Percentiles rank a stretch among this genome's conserved stretches.
Evolutionary conservation across 306 rosid species (phyloP).

Genomic region (Rosa multiflora): DNA sequence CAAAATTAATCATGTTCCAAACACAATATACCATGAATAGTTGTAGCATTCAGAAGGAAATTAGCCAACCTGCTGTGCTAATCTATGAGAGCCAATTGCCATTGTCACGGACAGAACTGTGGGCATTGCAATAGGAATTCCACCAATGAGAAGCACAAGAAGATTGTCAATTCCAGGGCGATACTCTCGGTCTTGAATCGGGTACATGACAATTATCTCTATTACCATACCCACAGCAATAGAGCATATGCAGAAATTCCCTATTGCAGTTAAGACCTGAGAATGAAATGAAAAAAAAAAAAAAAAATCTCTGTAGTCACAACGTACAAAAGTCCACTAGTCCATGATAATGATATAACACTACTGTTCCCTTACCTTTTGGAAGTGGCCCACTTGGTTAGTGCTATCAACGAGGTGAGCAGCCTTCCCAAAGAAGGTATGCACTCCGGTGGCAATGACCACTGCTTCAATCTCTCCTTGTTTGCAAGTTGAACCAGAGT

Average conservation of each 20-base stretch:
- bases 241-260: slow-evolving; percentile 97
- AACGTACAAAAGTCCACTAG: neutral
- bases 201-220: slow-evolving; percentile 94
- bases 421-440: slow-evolving; percentile 96
- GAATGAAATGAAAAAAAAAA: slow-evolving; percentile 18
- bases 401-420: slow-evolving; percentile 98
- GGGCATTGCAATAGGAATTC: slow-evolving; percentile 99
- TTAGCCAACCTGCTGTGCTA: slow-evolving; percentile 82
- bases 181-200: slow-evolving; percentile 81
- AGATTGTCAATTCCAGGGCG: slow-evolving; percentile 98
- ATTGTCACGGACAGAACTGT: slow-evolving; percentile 96
- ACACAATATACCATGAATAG: slow-evolving; percentile 14
- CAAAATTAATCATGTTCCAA: slow-evolving; percentile 11
- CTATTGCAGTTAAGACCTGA: slow-evolving; percentile 96
- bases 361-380: slow-evolving; percentile 53
- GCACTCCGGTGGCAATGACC: slow-evolving; percentile 97
- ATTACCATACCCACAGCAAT: slow-evolving; percentile 92
- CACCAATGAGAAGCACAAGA: slow-evolving; percentile 96
- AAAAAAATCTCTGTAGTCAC: neutral
- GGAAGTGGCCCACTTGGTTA: slow-evolving; percentile 98
- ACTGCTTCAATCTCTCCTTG: slow-evolving; percentile 99
- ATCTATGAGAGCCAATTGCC: slow-evolving; percentile 98
- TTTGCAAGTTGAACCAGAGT: slow-evolving; percentile 97
- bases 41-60: slow-evolving; percentile 23
- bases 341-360: neutral